These are phyloP conservation scores for Rhodotorula babjevae DNA, from an alignment of 768 basidiomycete species.

Conservation along the genomic window DNA sequence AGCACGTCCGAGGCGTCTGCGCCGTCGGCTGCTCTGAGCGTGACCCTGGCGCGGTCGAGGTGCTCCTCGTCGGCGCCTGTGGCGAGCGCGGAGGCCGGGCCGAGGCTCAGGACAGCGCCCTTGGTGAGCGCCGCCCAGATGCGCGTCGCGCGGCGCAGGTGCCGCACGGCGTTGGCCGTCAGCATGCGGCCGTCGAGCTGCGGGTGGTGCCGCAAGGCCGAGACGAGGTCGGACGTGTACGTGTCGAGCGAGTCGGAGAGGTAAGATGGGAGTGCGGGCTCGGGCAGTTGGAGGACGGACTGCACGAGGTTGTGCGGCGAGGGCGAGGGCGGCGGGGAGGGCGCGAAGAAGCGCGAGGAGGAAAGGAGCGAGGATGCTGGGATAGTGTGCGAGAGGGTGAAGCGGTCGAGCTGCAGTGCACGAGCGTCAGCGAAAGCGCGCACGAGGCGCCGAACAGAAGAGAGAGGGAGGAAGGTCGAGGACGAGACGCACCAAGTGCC, in stretches of 20 bases:
- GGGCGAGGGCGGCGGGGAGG: not conserved
- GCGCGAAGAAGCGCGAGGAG: not conserved
- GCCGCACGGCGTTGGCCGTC: not conserved
- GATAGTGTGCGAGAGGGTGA: slow-evolving; percentile 17
- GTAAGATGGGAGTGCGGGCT: not conserved
- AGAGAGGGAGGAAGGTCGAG: too few relatives aligned
- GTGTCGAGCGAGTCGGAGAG: slow-evolving; percentile 5
- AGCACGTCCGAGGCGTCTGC: not conserved
- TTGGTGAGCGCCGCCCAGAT: not conserved
- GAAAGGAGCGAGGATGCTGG: not conserved
- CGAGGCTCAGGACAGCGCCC: not conserved
- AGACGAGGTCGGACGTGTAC: slow-evolving; percentile 21
- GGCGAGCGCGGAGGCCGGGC: not conserved
- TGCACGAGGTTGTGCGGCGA: not conserved
- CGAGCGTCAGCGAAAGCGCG: not conserved
- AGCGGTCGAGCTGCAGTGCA: slow-evolving; percentile 4
- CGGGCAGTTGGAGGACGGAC: not conserved
- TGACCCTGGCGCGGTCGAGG: too few relatives aligned
- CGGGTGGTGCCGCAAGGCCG: slow-evolving; percentile 16
- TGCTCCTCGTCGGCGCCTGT: too few relatives aligned
- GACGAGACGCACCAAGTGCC: not conserved
- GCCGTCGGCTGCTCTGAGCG: not conserved
- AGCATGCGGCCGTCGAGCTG: slow-evolving; percentile 15
- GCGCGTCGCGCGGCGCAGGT: not conserved
- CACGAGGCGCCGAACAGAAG: not conserved